phyloP scores from a whole-genome alignment of 495 filamentous ascomycete genomes.

The Cenococcum geophilum region DNA sequence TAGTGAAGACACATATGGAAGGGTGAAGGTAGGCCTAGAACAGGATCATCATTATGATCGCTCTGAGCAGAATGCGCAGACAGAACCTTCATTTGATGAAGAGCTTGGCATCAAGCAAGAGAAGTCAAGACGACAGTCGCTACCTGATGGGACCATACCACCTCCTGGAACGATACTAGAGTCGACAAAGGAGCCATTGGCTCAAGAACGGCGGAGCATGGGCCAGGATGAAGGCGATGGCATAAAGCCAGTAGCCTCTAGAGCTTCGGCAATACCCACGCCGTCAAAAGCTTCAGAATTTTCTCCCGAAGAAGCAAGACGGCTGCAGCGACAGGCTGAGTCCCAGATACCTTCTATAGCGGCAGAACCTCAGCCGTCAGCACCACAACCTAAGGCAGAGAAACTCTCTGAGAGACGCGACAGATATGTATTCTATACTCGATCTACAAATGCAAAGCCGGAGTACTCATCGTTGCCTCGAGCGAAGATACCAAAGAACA shows the following conservation, averaged over 20 bases:
- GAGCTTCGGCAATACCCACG: conserved; percentile 33
- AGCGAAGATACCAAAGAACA: conserved; percentile 53
- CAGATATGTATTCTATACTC: conserved; percentile 56
- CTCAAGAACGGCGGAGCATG: conserved; percentile 7
- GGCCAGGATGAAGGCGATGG: conserved; percentile 13
- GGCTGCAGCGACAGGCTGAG: conserved; percentile 50
- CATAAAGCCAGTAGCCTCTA: conserved; percentile 34
- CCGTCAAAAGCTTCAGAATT: conserved; percentile 11
- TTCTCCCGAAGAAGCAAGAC: conserved; percentile 41
- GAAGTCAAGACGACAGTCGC: conserved; percentile 37
- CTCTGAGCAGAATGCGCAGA: conserved; percentile 34
- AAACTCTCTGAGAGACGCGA: conserved; percentile 40
- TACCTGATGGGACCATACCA: conserved; percentile 45
- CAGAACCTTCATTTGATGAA: conserved; percentile 29
- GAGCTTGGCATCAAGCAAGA: conserved; percentile 43
- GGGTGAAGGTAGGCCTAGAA: conserved; percentile 35
- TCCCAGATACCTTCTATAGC: conserved; percentile 49
- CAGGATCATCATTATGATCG: conserved; percentile 44
- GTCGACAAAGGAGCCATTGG: conserved; percentile 28
- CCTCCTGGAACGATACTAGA: conserved; percentile 24
- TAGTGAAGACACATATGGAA: conserved; percentile 6
- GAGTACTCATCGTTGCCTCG: conserved; percentile 52
- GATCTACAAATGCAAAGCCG: conserved; percentile 42
- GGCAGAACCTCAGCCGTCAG: conserved; percentile 35
- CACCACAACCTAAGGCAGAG: conserved; percentile 15